These are phyloP conservation scores for Symbiodinium natans DNA, from an alignment of 73 alveolate species.

Conservation along the genomic window DNA sequence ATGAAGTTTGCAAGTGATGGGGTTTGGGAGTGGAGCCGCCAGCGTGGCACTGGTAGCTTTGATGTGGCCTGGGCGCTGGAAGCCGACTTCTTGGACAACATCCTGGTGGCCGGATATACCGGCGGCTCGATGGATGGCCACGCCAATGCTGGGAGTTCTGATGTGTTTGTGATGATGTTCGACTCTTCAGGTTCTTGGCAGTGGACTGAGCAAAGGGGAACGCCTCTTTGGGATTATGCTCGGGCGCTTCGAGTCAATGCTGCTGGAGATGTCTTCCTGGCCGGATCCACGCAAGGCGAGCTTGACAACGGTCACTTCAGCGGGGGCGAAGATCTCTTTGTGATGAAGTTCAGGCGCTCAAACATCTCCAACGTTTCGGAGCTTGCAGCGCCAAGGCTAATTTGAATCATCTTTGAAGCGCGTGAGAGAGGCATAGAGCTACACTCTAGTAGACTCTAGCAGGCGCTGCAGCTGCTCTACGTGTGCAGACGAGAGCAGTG, in stretches of 20 bases:
- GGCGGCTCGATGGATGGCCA: slow-evolving; percentile 21
- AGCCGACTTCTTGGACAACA: background rate
- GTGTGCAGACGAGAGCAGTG: too few species aligned
- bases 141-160: background rate
- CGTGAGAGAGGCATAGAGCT: too few species aligned
- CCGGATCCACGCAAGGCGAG: background rate
- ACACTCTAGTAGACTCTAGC: too few species aligned
- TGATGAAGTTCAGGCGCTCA: slow-evolving; percentile 1
- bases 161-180: slow-evolving; percentile 26
- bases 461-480: too few species aligned
- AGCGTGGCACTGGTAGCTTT: background rate
- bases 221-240: background rate
- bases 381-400: background rate
- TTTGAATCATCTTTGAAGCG: too few species aligned
- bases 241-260: background rate
- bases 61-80: slow-evolving; percentile 43
- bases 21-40: slow-evolving; percentile 17
- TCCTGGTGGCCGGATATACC: slow-evolving; percentile 20
- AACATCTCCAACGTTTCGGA: too few species aligned
- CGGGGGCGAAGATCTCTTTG: background rate
- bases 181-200: background rate
- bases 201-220: slow-evolving; percentile 41
- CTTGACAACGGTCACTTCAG: background rate
- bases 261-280: background rate
- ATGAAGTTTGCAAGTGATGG: background rate